Percentiles rank a stretch among this genome's conserved stretches.
Conservation (phyloP, 2,329 filamentous ascomycete species). For the Nemania sp. region DNA sequence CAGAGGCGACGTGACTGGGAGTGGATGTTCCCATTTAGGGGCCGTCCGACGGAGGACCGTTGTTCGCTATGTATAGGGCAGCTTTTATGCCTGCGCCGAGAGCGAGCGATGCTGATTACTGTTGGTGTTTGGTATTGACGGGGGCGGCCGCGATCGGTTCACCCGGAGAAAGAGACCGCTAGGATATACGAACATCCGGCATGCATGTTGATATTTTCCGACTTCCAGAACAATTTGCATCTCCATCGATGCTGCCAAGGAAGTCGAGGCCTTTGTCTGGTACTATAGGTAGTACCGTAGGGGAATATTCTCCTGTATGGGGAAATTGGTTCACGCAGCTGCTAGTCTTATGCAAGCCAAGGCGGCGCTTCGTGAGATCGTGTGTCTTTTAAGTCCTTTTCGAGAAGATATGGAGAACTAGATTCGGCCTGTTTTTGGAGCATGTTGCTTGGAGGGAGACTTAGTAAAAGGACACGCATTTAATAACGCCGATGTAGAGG, state of each 20-base stretch:
- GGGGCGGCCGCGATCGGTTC: neutral
- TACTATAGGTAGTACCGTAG: neutral
- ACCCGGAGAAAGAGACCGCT: neutral
- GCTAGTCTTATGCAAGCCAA: constrained; percentile 26
- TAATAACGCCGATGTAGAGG: neutral
- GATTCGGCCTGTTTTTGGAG: constrained; percentile 3
- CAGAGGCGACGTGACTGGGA: constrained; percentile 11
- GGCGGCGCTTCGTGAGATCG: neutral
- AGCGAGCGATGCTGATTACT: constrained; percentile 12
- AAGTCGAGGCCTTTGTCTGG: constrained; percentile 10
- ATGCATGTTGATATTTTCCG: neutral
- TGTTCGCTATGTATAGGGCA: neutral
- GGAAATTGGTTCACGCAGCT: constrained; percentile 11
- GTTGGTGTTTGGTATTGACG: neutral
- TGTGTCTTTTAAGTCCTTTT: neutral
- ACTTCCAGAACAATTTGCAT: neutral
- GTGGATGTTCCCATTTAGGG: constrained; percentile 10
- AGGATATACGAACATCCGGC: neutral
- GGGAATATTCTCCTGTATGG: neutral
- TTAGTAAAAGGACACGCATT: constrained; percentile 10
- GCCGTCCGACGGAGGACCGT: neutral
- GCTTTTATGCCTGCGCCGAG: neutral
- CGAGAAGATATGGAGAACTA: neutral
- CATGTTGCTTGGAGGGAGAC: neutral
- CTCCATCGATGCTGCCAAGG: constrained; percentile 25